Percentiles rank a stretch among this genome's conserved stretches.
Evolutionary conservation across 1,139 yeast species (phyloP).

Genomic region (Suhomyces bribrorum): DNA sequence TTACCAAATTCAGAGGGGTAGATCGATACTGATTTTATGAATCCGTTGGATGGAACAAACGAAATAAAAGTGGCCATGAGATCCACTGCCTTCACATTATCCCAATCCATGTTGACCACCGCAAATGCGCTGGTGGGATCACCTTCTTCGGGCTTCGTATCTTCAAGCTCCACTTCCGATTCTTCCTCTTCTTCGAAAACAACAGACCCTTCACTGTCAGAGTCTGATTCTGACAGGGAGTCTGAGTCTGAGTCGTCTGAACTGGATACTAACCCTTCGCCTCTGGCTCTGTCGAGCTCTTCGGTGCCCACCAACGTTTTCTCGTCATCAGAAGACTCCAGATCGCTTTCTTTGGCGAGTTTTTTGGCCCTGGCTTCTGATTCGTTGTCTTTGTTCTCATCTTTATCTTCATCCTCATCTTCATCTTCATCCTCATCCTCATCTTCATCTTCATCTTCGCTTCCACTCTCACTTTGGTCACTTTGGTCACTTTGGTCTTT

Average conservation of each 20-base stretch:
- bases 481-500: conserved; percentile 23
- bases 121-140: conserved; percentile 85
- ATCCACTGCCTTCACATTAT: conserved; percentile 81
- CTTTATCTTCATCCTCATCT: conserved; percentile 22
- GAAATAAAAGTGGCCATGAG: conserved; percentile 87
- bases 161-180: conserved; percentile 58
- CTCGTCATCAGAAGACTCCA: conserved; percentile 14
- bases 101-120: conserved; percentile 97
- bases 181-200: conserved; percentile 40
- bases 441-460: conserved; percentile 24
- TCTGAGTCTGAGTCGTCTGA: conserved; percentile 25
- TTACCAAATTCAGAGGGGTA: conserved; percentile 94
- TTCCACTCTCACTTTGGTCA: conserved; percentile 21
- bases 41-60: conserved; percentile 78
- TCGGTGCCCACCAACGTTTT: conserved; percentile 20
- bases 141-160: conserved; percentile 71
- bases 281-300: conserved; percentile 64
- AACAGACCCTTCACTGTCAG: conserved; percentile 28
- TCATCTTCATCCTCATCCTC: conserved; percentile 24
- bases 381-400: conserved; percentile 16
- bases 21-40: conserved; percentile 68
- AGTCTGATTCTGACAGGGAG: conserved; percentile 32
- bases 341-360: conserved; percentile 2
- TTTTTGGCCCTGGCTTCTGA: conserved; percentile 18
- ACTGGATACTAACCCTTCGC: conserved; percentile 50